phyloP scores from a whole-genome alignment of 192 early-diverging fungal genomes.

The Borealophlyctis nickersoniae region DNA sequence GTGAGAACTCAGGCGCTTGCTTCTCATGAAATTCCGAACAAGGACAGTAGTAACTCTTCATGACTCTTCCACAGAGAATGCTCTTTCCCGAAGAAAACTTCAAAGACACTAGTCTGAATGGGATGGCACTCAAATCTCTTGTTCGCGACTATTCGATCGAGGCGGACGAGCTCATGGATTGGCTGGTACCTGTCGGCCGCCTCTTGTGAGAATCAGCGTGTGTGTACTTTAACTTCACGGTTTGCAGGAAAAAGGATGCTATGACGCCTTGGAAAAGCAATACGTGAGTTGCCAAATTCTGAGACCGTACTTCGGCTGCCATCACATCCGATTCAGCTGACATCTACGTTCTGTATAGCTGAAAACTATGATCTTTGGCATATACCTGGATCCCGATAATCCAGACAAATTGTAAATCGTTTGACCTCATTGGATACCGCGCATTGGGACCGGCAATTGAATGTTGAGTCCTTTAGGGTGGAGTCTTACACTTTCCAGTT shows the following conservation, averaged over 20 bases:
- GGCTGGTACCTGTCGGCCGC: slow-evolving; percentile 29
- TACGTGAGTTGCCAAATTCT: slow-evolving; percentile 29
- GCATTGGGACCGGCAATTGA: neutral
- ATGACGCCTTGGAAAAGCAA: slow-evolving; percentile 40
- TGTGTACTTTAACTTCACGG: neutral
- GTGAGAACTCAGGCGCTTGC: neutral
- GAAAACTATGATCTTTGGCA: slow-evolving; percentile 49
- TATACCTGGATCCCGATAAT: slow-evolving; percentile 38
- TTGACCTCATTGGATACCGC: slow-evolving; percentile 1
- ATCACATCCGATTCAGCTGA: neutral
- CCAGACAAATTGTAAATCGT: slow-evolving; percentile 35
- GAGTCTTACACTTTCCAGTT: slow-evolving; percentile 53
- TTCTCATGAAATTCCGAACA: neutral
- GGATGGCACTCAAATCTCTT: slow-evolving; percentile 33
- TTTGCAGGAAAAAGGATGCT: slow-evolving; percentile 40
- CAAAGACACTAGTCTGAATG: slow-evolving; percentile 28
- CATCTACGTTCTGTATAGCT: slow-evolving; percentile 13
- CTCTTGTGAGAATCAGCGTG: neutral
- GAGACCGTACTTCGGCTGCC: neutral
- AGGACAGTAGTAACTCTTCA: neutral
- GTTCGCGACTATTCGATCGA: slow-evolving; percentile 28
- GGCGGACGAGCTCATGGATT: slow-evolving; percentile 41
- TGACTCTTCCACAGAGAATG: slow-evolving; percentile 15
- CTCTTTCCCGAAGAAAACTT: slow-evolving; percentile 50
- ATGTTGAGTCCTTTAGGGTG: slow-evolving; percentile 15